A percentile compares a stretch with the other conserved stretches of the same genome.
Conservation (phyloP, 2,329 filamentous ascomycete species). For the Coccinonectria pachysandricola region DNA sequence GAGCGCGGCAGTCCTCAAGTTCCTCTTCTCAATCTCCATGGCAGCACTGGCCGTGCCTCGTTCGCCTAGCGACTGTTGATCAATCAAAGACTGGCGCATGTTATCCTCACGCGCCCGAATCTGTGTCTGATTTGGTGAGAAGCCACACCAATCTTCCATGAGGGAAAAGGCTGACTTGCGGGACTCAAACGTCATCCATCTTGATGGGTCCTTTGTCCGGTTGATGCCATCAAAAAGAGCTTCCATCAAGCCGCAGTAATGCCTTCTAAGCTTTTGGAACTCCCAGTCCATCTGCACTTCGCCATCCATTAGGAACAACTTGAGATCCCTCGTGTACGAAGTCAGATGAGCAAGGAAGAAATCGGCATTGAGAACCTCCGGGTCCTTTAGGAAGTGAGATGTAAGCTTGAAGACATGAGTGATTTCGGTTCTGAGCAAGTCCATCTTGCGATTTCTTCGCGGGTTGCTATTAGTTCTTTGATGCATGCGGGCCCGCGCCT, state of each 20-base stretch:
- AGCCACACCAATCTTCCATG: slow-evolving; percentile 99
- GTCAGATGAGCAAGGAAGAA: slow-evolving; percentile 86
- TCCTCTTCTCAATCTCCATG: slow-evolving; percentile 94
- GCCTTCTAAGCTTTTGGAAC: slow-evolving; percentile 80
- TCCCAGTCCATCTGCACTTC: slow-evolving; percentile 93
- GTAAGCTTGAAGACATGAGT: slow-evolving; percentile 95
- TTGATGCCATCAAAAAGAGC: slow-evolving; percentile 89
- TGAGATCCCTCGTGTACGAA: slow-evolving; percentile 81
- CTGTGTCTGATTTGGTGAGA: slow-evolving; percentile 80
- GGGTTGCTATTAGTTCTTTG: slow-evolving; percentile 77
- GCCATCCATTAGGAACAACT: slow-evolving; percentile 87
- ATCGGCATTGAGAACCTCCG: slow-evolving; percentile 73
- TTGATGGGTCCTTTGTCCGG: slow-evolving; percentile 68
- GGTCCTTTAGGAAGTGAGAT: slow-evolving; percentile 72
- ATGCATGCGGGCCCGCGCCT: slow-evolving; percentile 78
- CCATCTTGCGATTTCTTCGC: slow-evolving; percentile 71
- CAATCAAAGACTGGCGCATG: slow-evolving; percentile 76
- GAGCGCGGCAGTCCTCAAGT: slow-evolving; percentile 78
- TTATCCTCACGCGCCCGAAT: slow-evolving; percentile 74
- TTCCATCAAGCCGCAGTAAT: slow-evolving; percentile 91
- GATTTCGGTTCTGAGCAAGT: slow-evolving; percentile 82
- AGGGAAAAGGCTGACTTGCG: slow-evolving; percentile 89
- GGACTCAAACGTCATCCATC: slow-evolving; percentile 97
- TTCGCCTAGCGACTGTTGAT: slow-evolving; percentile 67
- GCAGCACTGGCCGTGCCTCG: slow-evolving; percentile 72